Evolutionary conservation across 208 protist genomes (phyloP), one percentile per base, ranked within the genome.

Genomic region (Acanthamoeba culbertsoni): DNA sequence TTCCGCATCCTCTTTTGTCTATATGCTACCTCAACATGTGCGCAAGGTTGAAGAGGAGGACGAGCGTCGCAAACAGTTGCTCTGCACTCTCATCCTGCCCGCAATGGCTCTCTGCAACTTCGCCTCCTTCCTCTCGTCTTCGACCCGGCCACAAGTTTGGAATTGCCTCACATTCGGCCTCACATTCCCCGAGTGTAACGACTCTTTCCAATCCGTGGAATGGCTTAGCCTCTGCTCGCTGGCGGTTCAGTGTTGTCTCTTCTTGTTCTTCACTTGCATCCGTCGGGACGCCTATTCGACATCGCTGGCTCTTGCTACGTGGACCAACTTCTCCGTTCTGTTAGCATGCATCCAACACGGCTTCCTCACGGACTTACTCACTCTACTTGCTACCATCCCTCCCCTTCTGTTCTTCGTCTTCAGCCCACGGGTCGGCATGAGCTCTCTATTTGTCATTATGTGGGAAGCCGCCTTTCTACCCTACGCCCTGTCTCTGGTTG

Each of bases 341-440:
- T 43, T 4, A 43, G 31, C 37, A 12, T 90, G 82, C 55, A n/a
- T 90, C 53, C 23, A 71, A 43, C 63, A 90, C 55, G 82, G 82
- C 48, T 40, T 68, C 37, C 26, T 68, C 4, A 12, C 53, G 4
- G 82, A 90, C 20, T 31, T 71, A 6, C 63, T 71, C 51, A 31
- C 31, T 37, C 31, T 59, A 18, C 37, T 90, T 18, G 55, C 55
- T 20, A n/a, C n/a, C 48, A 31, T 90, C 8, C 82, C 82, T 2
- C 55, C 55, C 28, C 33, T 90, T 4, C 53, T 90, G 35, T 90
- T 90, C 82, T 90, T 90, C 82, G 55, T 90, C 18, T 90, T 90
- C 23, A 51, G 82, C 23, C 0, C 37, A 3, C 31, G 46, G 35
- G 82, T 35, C 37, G 82, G 82, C 82, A 20, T 53, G 35, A 31